Conservation (phyloP, 2,329 filamentous ascomycete species). For the Fusarium metavorans region DNA sequence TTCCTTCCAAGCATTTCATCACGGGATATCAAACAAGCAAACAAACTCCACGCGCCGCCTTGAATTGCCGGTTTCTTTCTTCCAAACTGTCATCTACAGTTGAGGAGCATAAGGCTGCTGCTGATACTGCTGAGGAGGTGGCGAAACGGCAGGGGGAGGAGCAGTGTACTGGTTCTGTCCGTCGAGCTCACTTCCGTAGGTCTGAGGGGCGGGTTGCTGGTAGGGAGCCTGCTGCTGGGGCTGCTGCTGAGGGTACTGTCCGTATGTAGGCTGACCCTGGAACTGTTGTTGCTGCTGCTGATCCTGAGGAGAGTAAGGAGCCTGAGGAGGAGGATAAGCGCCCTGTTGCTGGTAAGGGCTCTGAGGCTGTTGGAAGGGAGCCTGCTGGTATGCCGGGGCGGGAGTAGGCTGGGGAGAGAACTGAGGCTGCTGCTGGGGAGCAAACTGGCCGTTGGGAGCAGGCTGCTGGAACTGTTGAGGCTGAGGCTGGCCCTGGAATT, state of each 20-base stretch:
- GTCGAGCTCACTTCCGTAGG: constrained; percentile 29
- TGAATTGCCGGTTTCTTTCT: background rate
- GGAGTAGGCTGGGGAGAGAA: constrained; percentile 25
- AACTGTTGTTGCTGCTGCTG: constrained; percentile 10
- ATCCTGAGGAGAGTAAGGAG: constrained; percentile 39
- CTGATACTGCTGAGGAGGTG: constrained; percentile 40
- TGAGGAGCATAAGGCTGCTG: constrained; percentile 27
- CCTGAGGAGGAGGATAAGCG: constrained; percentile 40
- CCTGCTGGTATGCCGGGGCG: constrained; percentile 25
- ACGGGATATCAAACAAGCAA: constrained; percentile 11
- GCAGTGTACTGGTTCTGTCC: constrained; percentile 29
- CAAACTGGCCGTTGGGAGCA: constrained; percentile 10
- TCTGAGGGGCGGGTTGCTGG: constrained; percentile 29
- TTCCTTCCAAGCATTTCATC: background rate
- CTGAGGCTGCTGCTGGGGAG: constrained; percentile 22
- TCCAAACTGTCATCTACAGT: background rate
- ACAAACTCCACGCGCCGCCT: constrained; percentile 17
- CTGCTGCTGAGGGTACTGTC: constrained; percentile 41
- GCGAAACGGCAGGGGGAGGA: constrained; percentile 27
- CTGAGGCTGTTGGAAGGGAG: constrained; percentile 38
- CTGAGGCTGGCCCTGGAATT: constrained; percentile 19
- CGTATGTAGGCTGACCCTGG: constrained; percentile 28
- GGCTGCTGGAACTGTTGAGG: constrained; percentile 29
- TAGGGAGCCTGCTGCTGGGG: constrained; percentile 23
- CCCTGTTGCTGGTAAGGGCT: constrained; percentile 47